phyloP scores from a whole-genome alignment of 495 filamentous ascomycete genomes.

The Aspergillus avenaceus region DNA sequence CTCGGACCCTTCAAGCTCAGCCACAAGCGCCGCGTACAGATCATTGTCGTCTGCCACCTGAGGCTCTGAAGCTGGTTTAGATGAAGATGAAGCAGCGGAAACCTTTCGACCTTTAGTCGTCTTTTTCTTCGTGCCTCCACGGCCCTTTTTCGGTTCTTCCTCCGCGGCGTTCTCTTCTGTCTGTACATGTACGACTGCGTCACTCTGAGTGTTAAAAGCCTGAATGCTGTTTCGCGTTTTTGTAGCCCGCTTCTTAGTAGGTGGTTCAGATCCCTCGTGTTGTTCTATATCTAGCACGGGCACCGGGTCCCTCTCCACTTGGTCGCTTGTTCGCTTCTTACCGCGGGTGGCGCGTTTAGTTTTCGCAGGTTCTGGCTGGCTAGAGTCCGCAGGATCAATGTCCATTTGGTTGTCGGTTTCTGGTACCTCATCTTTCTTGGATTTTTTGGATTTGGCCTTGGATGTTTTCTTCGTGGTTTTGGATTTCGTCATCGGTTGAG shows the following conservation, averaged over 20 bases:
- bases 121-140: slow-evolving; percentile 40
- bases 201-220: slow-evolving; percentile 11
- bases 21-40: slow-evolving; percentile 63
- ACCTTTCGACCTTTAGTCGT: slow-evolving; percentile 46
- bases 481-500: slow-evolving; percentile 44
- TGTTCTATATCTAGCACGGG: slow-evolving; percentile 12
- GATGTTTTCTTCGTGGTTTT: slow-evolving; percentile 49
- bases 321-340: slow-evolving; percentile 65
- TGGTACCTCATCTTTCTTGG: slow-evolving; percentile 56
- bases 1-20: slow-evolving; percentile 50
- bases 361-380: slow-evolving; percentile 30
- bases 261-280: slow-evolving; percentile 31
- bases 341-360: slow-evolving; percentile 47
- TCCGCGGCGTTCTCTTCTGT: slow-evolving; percentile 23
- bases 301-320: slow-evolving; percentile 47
- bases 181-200: slow-evolving; percentile 19
- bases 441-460: slow-evolving; percentile 42
- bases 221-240: slow-evolving; percentile 44
- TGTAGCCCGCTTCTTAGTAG: slow-evolving; percentile 63
- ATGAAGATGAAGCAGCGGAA: slow-evolving; percentile 48
- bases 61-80: slow-evolving; percentile 33
- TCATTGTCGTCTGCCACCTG: slow-evolving; percentile 56
- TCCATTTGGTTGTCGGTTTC: slow-evolving; percentile 41
- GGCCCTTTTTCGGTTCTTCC: slow-evolving; percentile 29
- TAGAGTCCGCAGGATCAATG: slow-evolving; percentile 22